Percentiles rank a stretch among this genome's conserved stretches.
phyloP scores from a whole-genome alignment of 2,329 filamentous ascomycete genomes.

The Colletotrichum tropicale region DNA sequence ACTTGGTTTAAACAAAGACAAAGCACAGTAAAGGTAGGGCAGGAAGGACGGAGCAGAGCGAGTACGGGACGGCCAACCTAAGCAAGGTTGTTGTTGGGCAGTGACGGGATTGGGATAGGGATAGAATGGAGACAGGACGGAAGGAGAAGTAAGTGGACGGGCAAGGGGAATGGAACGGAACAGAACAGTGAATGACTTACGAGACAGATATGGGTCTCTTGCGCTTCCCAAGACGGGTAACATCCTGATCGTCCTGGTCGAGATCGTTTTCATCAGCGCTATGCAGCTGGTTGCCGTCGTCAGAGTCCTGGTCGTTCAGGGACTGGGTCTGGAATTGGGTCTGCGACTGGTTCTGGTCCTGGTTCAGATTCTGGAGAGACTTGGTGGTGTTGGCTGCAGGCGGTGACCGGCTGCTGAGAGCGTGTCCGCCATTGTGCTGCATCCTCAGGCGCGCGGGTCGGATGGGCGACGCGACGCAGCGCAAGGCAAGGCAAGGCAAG shows the following conservation, averaged over 20 bases:
- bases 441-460: background rate
- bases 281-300: slow-evolving; percentile 45
- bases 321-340: background rate
- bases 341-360: background rate
- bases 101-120: background rate
- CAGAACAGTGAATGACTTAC: slow-evolving; percentile 43
- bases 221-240: slow-evolving; percentile 55
- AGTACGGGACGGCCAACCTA: background rate
- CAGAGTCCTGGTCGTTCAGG: slow-evolving; percentile 46
- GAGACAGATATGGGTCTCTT: slow-evolving; percentile 67
- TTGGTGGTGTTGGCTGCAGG: slow-evolving; percentile 14
- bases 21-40: background rate
- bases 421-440: slow-evolving; percentile 25
- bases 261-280: slow-evolving; percentile 48
- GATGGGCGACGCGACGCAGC: background rate
- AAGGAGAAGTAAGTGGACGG: background rate
- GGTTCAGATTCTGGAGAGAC: background rate
- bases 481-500: background rate
- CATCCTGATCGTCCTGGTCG: slow-evolving; percentile 49
- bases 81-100: background rate
- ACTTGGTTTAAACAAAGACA: slow-evolving; percentile 11
- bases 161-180: background rate
- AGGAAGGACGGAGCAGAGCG: background rate
- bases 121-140: background rate
- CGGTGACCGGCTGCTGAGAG: slow-evolving; percentile 18